Evolutionary conservation across 1,139 yeast genomes (phyloP), one percentile per base, ranked within the genome.

Genomic region (Trichomonascaceae sp.): DNA sequence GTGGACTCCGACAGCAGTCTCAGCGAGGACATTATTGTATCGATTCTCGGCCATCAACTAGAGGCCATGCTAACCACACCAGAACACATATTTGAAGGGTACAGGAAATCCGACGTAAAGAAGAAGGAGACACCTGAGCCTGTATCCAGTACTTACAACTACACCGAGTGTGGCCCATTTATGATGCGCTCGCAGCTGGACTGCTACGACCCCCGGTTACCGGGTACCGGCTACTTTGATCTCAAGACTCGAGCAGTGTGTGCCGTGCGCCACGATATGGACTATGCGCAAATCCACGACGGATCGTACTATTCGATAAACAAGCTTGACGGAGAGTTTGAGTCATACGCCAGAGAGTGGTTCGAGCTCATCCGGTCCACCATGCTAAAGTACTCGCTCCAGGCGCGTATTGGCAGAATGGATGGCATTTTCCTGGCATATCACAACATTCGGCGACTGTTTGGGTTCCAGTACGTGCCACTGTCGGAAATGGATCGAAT

Each of bases 351-450:
- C 48, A 63, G 87, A 23, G 98, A 89, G 48, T 67, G 69, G 51
- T 65, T 61, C 41, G 98, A 89, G 50, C 65, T 89, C 45, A 70
- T 79, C 11, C 62, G 81, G 38, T 71, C 89, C 1, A 78, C 92
- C 0, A 57, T 89, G 57, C 60, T 89, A 46, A 89, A 89, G 55
- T 89, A 87, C 51, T 69, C 82, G 9, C 65, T 87, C 43, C 98
- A 89, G 54, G 97, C 96, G 0, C 66, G 96, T 41, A 80, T 89
- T 31, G 98, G 98, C 1, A 76, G 80, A 47, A 89, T 89, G 98
- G 96, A 87, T 55, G 98, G 98, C 4, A 84, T 89, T 4, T 85
- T 81, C 45, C 65, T 89, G 16, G 95, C 95, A 0, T 89, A 78
- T 52, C 98, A 89, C 57, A 89, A 85, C 52, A 68, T 85, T 36